Conservation (phyloP, 129 eudicot genomes). For the Chrysanthemum seticuspe region DNA sequence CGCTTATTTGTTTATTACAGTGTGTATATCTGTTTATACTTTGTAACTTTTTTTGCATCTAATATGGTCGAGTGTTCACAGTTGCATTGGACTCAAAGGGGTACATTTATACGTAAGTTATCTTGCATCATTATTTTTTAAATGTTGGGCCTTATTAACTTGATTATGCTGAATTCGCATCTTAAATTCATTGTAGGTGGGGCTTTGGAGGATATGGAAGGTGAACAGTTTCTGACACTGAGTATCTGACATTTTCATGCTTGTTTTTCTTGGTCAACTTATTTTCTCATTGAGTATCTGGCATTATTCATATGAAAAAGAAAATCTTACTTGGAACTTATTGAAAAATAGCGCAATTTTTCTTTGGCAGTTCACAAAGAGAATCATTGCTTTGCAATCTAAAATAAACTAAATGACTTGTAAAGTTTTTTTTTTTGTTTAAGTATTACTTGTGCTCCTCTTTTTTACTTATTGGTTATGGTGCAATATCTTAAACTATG, state of each 20-base stretch:
- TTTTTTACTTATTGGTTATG: background rate
- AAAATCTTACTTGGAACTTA: no score
- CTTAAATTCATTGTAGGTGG: conserved; percentile 54
- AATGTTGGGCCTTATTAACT: background rate
- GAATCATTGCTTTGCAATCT: no score
- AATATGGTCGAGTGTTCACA: conserved; percentile 30
- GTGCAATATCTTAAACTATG: background rate
- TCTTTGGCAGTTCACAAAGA: no score
- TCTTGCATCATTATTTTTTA: background rate
- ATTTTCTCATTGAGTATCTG: no score
- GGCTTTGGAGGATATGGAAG: conserved; percentile 98
- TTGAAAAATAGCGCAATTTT: no score
- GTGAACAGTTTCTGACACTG: conserved; percentile 30
- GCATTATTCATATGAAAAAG: no score
- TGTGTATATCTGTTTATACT: background rate
- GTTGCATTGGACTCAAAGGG: conserved; percentile 94
- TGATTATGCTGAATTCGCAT: background rate
- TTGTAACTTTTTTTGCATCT: conserved; percentile 10
- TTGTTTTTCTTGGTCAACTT: no score
- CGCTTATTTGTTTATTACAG: background rate
- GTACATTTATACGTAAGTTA: conserved; percentile 89
- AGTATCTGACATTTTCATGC: no score
- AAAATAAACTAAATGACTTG: no score
- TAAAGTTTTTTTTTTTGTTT: no score
- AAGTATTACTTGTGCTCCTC: no score